Conservation (phyloP, 2,329 filamentous ascomycete genomes). For the Sporothrix globosa region DNA sequence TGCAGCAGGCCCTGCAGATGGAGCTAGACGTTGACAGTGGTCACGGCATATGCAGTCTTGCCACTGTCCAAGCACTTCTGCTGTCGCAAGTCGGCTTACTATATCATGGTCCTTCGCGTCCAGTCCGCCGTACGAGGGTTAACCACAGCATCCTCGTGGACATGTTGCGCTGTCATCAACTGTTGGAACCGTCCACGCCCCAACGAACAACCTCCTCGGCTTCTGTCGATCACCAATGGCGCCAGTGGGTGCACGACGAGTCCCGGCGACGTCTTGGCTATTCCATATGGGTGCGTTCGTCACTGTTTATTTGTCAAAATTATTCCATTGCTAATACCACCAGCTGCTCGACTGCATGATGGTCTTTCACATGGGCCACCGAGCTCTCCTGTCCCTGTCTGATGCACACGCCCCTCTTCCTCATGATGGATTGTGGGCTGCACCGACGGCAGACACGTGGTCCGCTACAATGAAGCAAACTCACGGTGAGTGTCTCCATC, state of each 20-base stretch:
- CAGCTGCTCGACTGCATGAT: conserved; percentile 20
- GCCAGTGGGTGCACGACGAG: conserved; percentile 13
- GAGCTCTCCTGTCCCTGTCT: not conserved
- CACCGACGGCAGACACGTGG: conserved; percentile 8
- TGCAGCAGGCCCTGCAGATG: not conserved
- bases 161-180: not conserved
- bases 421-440: conserved; percentile 10
- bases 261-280: not conserved
- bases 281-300: conserved; percentile 4
- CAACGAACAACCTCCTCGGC: not conserved
- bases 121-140: not conserved
- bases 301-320: not conserved
- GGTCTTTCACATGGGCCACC: conserved; percentile 15
- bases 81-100: conserved; percentile 4
- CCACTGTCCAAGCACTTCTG: not conserved
- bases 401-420: conserved; percentile 1
- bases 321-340: not conserved
- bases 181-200: not conserved
- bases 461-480: not conserved
- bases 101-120: not conserved
- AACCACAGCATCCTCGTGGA: conserved; percentile 13
- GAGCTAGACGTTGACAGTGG: not conserved
- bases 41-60: not conserved
- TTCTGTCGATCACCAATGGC: not conserved
- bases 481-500: not conserved